Base-by-base conservation (phyloP, 345 rosid species). In the Salix brachista region DNA sequence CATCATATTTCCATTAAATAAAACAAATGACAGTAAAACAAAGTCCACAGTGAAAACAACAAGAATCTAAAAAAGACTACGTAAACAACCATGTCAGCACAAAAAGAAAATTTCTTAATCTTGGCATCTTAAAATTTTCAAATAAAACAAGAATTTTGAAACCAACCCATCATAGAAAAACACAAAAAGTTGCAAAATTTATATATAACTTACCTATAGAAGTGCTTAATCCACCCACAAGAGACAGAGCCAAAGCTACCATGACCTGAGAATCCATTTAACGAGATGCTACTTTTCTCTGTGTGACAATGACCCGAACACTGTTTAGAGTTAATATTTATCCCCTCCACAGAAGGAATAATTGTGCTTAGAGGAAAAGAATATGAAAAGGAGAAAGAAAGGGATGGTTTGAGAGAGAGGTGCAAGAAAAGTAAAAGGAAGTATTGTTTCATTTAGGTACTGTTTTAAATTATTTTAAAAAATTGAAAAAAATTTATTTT, bases 191-290 rank as follows among this genome's bases (percentile, higher is more conserved):
- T 25, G 21, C 26, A 37, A 50, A 14, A 14, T 30, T 52, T 46
- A 58, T 58, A 23, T 2, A 17, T n/a, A 61, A 75, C 83, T 28
- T 21, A 78, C 84, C 84, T 25, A 81, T 41, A 21, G 84, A 81
- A 74, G 84, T 81, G 76, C 84, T 81, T 16, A 81, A 65, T 26
- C 84, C 81, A 44, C 84, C 84, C 23, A 81, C 71, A 54, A 81
- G 84, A 21, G 84, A 81, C 21, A 81, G 84, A 25, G 56, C 79
- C 67, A 81, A 65, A 8, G 84, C 84, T 17, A 81, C 79, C 56
- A 70, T 4, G 46, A 81, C 90, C 83, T 89, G 98, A 60, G 97
- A 93, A 77, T 86, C 98, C 99, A 95, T 93, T 77, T 77, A 19
- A 41, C 26, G 18, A 21, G 14, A 1, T 44, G 32, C 19, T 34